Percentiles rank a stretch among this genome's conserved stretches.
Evolutionary conservation across 2,329 filamentous ascomycete genomes (phyloP).

Genomic region (Coniella lustricola): DNA sequence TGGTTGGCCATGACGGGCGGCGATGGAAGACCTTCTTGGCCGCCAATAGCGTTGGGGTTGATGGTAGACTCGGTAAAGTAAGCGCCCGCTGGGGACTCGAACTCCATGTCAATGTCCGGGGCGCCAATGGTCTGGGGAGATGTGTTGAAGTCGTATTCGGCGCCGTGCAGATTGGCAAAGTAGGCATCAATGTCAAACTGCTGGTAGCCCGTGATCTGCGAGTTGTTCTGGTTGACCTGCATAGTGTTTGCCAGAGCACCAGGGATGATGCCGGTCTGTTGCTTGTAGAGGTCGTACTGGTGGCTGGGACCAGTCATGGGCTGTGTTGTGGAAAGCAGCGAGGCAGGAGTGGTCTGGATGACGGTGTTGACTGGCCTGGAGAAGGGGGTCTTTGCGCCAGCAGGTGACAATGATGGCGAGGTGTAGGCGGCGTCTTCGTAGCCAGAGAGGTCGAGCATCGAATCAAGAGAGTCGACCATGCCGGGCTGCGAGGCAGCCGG

Average conservation of each 20-base stretch:
- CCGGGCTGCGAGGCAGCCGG: constrained; percentile 26
- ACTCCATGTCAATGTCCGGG: constrained; percentile 63
- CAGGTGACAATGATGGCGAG: constrained; percentile 54
- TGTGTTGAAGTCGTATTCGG: constrained; percentile 64
- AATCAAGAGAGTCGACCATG: constrained; percentile 46
- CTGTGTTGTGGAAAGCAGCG: constrained; percentile 45
- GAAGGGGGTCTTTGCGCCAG: constrained; percentile 46
- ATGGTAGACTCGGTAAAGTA: constrained; percentile 56
- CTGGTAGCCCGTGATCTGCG: constrained; percentile 47
- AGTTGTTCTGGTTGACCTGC: constrained; percentile 60
- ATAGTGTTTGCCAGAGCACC: constrained; percentile 76
- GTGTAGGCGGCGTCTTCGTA: constrained; percentile 57
- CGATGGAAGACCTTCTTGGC: constrained; percentile 48
- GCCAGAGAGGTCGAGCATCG: constrained; percentile 53
- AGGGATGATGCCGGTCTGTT: constrained; percentile 87
- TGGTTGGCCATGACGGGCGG: constrained; percentile 39
- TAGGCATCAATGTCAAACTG: constrained; percentile 42
- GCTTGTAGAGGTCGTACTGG: constrained; percentile 90
- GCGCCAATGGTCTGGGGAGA: constrained; percentile 55
- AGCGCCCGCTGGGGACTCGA: constrained; percentile 52
- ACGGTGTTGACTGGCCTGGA: constrained; percentile 42
- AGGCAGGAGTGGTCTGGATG: constrained; percentile 38
- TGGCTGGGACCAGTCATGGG: constrained; percentile 77
- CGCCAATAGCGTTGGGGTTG: constrained; percentile 65
- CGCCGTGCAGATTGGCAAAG: constrained; percentile 49